Evolutionary conservation across 306 rosid species (phyloP), one percentile per base, ranked within the genome.

Genomic region (Cyamopsis tetragonoloba): DNA sequence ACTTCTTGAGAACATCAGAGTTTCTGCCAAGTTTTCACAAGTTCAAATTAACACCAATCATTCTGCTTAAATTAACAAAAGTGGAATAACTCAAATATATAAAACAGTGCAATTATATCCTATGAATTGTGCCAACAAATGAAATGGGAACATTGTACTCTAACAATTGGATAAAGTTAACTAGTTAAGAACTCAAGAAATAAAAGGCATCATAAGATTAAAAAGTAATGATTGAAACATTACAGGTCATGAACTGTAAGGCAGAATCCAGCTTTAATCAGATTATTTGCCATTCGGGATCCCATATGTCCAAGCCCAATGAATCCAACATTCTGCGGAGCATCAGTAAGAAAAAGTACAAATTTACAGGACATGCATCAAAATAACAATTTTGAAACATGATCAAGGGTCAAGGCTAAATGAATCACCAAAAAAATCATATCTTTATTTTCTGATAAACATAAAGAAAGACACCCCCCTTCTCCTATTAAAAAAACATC

Each of bases 271-370:
- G 96, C 93, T 83, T 84, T 87, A 35, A 89, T 48, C 22, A 93
- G 81, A 81, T 93, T 89, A 82, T 66, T 81, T 34, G 95, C 97
- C 98, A 93, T 93, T 81, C 96, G 77, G 60, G 96, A 87, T 42
- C 97, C 98, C 98, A 93, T 89, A 72, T 89, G 87, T 81, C 98
- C 98, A 64, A 89, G 89, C 24, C 98, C 98, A 71, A 93, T 81
- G 86, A 93, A 93, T 60, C 98, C 96, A 84, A 93, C 83, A 76
- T 54, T 89, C 97, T 92, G 95, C 68, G 79, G 78, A 39, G 66
- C 54, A 83, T 41, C 77, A 75, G 60, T 14, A 31, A 78, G 17
- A 67, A 12, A 46, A 48, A 55, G 37, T 15, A 37, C 13, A 60
- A 58, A 27, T 80, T 59, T 31, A 34, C 50, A 68, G 28, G 49